Conservation (phyloP, 2,329 filamentous ascomycete genomes). For the Talaromyces sp. region DNA sequence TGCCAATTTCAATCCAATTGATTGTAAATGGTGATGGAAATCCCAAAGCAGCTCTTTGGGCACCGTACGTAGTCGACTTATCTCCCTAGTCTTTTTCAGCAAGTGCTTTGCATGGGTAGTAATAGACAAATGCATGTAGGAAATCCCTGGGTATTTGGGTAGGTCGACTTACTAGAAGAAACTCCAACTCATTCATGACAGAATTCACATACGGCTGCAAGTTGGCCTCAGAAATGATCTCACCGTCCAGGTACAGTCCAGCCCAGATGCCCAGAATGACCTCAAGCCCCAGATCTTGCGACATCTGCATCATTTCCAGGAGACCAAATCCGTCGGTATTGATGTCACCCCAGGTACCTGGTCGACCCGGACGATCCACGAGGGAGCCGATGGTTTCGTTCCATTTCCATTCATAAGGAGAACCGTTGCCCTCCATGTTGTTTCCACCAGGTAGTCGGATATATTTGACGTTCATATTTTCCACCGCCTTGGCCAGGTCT, state of each 20-base stretch:
- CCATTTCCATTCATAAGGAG: slow-evolving; percentile 47
- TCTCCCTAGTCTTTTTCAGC: slow-evolving; percentile 14
- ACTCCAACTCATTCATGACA: slow-evolving; percentile 34
- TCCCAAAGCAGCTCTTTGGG: slow-evolving; percentile 56
- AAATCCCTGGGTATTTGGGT: background rate
- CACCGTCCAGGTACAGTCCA: slow-evolving; percentile 40
- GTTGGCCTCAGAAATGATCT: slow-evolving; percentile 34
- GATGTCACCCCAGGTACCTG: background rate
- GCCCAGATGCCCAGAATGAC: background rate
- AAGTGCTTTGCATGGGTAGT: background rate
- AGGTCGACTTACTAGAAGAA: background rate
- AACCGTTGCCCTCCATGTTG: slow-evolving; percentile 34
- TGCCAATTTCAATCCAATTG: slow-evolving; percentile 63
- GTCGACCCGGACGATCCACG: slow-evolving; percentile 39
- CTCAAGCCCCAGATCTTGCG: background rate
- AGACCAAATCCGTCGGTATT: background rate
- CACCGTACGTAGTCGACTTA: slow-evolving; percentile 32
- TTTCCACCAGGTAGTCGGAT: background rate
- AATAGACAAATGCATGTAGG: no score
- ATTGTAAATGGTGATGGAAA: slow-evolving; percentile 60
- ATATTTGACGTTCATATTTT: background rate
- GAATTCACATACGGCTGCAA: slow-evolving; percentile 33
- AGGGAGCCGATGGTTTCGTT: slow-evolving; percentile 51
- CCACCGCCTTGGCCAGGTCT: background rate
- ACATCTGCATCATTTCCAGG: background rate